Percentiles rank a stretch among this genome's conserved stretches.
These are phyloP conservation scores for Vitis rotundifolia DNA, from an alignment of 164 flowering plant species.

Conservation along the genomic window DNA sequence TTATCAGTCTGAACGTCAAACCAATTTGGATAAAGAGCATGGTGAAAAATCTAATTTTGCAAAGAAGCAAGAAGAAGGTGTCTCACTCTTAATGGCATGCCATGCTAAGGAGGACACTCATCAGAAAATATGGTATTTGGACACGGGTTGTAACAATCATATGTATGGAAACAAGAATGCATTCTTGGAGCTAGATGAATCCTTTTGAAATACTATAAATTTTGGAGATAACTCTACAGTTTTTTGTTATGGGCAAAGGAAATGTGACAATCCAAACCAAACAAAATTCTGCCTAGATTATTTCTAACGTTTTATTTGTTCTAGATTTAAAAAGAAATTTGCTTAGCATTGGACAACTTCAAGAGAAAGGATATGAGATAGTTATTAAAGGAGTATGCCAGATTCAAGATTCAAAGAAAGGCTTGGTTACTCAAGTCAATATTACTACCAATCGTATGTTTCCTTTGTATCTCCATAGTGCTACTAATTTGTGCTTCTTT, in stretches of 20 bases:
- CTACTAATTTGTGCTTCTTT: not conserved
- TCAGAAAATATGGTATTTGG: conserved; percentile 5
- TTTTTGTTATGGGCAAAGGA: not conserved
- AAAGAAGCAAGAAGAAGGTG: not conserved
- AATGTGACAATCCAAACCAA: not conserved
- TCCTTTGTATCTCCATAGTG: not conserved
- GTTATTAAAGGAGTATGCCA: not conserved
- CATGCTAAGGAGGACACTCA: conserved; percentile 1
- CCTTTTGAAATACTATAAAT: not conserved
- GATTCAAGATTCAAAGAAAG: conserved; percentile 7
- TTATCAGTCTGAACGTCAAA: conserved; percentile 1
- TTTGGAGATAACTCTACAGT: conserved; percentile 4
- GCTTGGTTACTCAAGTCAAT: conserved; percentile 3
- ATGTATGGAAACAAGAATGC: conserved; percentile 4
- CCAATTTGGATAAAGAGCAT: not conserved
- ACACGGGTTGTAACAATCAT: not conserved
- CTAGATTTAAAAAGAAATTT: conserved; percentile 8
- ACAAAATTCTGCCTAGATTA: not conserved
- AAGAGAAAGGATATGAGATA: conserved; percentile 4
- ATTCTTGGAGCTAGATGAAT: conserved; percentile 5
- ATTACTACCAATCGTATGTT: conserved; percentile 20
- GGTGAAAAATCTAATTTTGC: conserved; percentile 4
- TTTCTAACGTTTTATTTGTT: conserved; percentile 12
- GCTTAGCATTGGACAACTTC: conserved; percentile 7
- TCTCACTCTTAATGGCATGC: conserved; percentile 9